These are phyloP conservation scores for Flaveria ramosissima DNA, from an alignment of 129 eudicot genomes.

Conservation along the genomic window DNA sequence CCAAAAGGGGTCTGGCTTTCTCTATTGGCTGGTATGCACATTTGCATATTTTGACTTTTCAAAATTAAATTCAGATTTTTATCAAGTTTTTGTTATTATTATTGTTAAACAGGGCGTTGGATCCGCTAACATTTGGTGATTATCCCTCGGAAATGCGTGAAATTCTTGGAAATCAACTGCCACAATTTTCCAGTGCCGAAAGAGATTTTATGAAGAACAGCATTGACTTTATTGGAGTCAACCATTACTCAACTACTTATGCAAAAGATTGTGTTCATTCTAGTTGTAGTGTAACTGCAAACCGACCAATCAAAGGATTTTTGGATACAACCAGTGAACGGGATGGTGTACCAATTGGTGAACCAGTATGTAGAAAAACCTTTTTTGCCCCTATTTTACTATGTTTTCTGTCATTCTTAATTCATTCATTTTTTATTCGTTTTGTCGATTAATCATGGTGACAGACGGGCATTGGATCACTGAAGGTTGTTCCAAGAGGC, in stretches of 20 bases:
- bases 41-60: slow-evolving; percentile 10
- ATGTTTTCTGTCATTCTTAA: not conserved
- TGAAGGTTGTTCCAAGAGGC: slow-evolving; percentile 80
- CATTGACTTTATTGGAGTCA: slow-evolving; percentile 69
- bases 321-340: slow-evolving; percentile 33
- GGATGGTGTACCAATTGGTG: slow-evolving; percentile 72
- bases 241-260: slow-evolving; percentile 69
- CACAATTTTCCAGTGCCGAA: slow-evolving; percentile 56
- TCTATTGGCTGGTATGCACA: slow-evolving; percentile 59
- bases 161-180: slow-evolving; percentile 56
- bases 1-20: slow-evolving; percentile 66
- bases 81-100: not conserved
- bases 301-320: slow-evolving; percentile 58
- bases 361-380: slow-evolving; percentile 42
- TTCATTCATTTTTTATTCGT: not conserved
- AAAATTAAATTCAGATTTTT: not conserved
- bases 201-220: slow-evolving; percentile 44
- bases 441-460: slow-evolving; percentile 21
- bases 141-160: slow-evolving; percentile 78
- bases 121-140: slow-evolving; percentile 77
- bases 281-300: slow-evolving; percentile 38
- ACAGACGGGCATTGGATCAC: slow-evolving; percentile 55
- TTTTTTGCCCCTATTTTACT: not conserved
- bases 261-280: slow-evolving; percentile 66
- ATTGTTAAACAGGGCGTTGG: slow-evolving; percentile 55